These are phyloP conservation scores for Erythrophleum fordii DNA, from an alignment of 306 rosid species.

Conservation along the genomic window DNA sequence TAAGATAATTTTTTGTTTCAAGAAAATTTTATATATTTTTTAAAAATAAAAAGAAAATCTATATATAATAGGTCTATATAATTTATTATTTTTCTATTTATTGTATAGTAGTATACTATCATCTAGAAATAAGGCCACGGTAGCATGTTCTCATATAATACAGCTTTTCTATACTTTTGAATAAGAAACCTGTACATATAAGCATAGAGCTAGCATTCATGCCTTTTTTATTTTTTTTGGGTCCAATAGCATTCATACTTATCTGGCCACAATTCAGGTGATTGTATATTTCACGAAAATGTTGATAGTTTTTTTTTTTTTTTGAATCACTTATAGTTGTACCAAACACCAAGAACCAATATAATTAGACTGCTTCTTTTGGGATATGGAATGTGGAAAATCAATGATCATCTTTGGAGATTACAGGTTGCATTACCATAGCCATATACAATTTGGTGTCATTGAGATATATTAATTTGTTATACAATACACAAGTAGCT, in stretches of 20 bases:
- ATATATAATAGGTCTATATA: too few species aligned
- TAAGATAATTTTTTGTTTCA: too few species aligned
- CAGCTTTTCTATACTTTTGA: too few species aligned
- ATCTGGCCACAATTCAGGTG: conserved; percentile 80
- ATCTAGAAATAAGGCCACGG: too few species aligned
- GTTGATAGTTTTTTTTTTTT: conserved; percentile 11
- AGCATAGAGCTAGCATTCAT: conserved; percentile 68
- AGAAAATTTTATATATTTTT: too few species aligned
- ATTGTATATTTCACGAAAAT: background rate
- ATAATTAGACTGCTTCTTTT: conserved; percentile 58
- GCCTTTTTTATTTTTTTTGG: too few species aligned
- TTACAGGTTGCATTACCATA: conserved; percentile 53
- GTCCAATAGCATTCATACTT: too few species aligned
- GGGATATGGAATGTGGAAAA: conserved; percentile 62
- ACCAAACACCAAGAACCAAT: conserved; percentile 65
- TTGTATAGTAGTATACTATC: too few species aligned
- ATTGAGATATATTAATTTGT: background rate
- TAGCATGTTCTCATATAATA: too few species aligned
- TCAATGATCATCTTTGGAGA: conserved; percentile 68
- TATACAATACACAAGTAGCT: background rate
- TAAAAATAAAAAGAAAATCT: too few species aligned
- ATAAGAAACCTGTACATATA: conserved; percentile 66
- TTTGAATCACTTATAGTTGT: background rate
- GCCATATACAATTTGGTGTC: background rate
- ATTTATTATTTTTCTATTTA: too few species aligned